Conservation (phyloP, 495 filamentous ascomycete species). For the Chlorociboria aeruginascens region DNA sequence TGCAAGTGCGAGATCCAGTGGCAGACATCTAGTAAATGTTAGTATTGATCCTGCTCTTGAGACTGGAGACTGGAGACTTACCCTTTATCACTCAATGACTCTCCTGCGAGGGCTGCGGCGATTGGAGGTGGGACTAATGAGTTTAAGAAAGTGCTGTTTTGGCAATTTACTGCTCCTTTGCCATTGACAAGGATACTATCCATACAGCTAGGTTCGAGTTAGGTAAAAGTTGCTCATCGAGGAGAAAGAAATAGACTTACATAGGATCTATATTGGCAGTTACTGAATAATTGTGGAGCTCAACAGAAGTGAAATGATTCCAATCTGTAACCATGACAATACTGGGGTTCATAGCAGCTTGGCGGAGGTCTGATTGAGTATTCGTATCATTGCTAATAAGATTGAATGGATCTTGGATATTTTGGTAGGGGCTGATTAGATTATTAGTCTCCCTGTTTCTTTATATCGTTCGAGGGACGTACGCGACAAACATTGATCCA, state of each 20-base stretch:
- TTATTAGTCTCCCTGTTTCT: background rate
- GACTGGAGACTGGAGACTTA: no score
- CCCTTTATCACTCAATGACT: constrained; percentile 36
- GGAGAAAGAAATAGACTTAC: constrained; percentile 15
- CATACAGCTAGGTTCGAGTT: constrained; percentile 23
- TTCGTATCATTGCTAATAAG: constrained; percentile 29
- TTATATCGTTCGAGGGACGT: background rate
- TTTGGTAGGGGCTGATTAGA: constrained; percentile 17
- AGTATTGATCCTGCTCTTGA: no score
- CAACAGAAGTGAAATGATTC: constrained; percentile 36
- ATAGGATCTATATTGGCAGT: constrained; percentile 27
- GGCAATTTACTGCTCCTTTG: constrained; percentile 37
- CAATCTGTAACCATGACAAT: constrained; percentile 44
- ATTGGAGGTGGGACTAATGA: constrained; percentile 23
- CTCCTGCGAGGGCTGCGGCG: constrained; percentile 22
- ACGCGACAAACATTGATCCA: constrained; percentile 39
- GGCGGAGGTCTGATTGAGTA: constrained; percentile 30
- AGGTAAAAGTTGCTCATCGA: background rate
- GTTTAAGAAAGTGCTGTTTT: constrained; percentile 25
- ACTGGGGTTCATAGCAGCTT: constrained; percentile 30
- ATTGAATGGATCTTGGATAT: constrained; percentile 30
- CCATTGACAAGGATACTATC: constrained; percentile 43
- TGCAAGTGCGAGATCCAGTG: constrained; percentile 5
- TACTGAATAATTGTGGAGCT: constrained; percentile 28
- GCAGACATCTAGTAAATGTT: constrained; percentile 19